Conservation (phyloP, 805 yeast species). For the Starmerella stellata region DNA sequence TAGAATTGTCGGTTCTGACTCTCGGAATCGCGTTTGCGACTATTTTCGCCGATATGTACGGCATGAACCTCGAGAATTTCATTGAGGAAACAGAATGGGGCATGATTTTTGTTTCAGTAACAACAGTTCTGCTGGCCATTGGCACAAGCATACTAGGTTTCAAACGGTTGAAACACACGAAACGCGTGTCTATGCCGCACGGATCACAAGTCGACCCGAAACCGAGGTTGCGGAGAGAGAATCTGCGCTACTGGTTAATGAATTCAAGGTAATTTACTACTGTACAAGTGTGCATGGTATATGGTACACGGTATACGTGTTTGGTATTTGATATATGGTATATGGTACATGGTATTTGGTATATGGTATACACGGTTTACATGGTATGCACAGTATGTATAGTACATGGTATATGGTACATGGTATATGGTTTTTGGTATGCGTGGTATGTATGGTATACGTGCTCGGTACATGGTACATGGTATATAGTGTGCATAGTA, state of each 20-base stretch:
- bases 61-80: slow-evolving; percentile 87
- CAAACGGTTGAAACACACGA: slow-evolving; percentile 40
- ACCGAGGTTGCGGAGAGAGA: slow-evolving; percentile 4
- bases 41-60: slow-evolving; percentile 70
- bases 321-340: too few species aligned
- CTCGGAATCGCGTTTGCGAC: slow-evolving; percentile 75
- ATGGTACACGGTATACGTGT: too few species aligned
- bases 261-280: slow-evolving; percentile 3
- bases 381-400: too few species aligned
- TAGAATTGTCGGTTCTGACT: slow-evolving; percentile 67
- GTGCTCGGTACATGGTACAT: too few species aligned
- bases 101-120: slow-evolving; percentile 32
- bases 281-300: not conserved
- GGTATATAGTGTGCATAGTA: too few species aligned
- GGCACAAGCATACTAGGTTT: slow-evolving; percentile 38
- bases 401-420: too few species aligned
- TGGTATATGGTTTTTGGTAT: too few species aligned
- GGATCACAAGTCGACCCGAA: not conserved
- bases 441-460: too few species aligned
- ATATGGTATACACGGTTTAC: too few species aligned
- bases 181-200: slow-evolving; percentile 46
- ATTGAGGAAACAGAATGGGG: slow-evolving; percentile 69
- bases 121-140: slow-evolving; percentile 29
- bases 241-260: slow-evolving; percentile 11
- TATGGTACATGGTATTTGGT: too few species aligned